Evolutionary conservation across 1,284 basidiomycete species (phyloP), one percentile per base, ranked within the genome.

Genomic region (Ustilago crameri): DNA sequence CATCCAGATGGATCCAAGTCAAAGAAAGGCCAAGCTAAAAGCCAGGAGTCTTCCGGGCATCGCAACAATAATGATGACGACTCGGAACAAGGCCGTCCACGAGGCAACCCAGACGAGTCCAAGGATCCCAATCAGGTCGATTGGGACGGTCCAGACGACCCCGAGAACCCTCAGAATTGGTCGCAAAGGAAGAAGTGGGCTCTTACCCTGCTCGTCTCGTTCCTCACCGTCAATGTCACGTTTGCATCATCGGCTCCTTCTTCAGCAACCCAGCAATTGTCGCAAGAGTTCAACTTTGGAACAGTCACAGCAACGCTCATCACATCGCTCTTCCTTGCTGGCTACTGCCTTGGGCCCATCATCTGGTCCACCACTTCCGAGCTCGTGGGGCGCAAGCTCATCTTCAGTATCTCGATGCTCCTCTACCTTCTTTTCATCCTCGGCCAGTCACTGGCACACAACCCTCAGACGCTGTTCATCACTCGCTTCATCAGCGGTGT

Each of bases 241-340:
- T 73, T 82, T 5, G 74, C 78, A 9, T 82, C 81, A 5, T 78
- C 77, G 7, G 82, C 76, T 9, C 82, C 76, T 47, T 81, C 78
- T 0, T 64, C 64, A 9, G 72, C 76, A 5, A 53, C 52, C 0
- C 48, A 50, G 17, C 58, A 66, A 24, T 17, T 72, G 3, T 49
- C 58, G 0, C 47, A 51, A 20, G 58, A 62, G 20, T 72, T 66
- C 42, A n/a, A 53, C 14, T 56, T 76, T 48, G 60, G 58, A 27
- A 65, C 58, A 4, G 79, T 82, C 67, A 63, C 75, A 0, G 69
- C 65, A 0, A 81, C 80, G 45, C 79, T 81, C 22, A 67, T 72
- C 23, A 76, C 77, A 17, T 71, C 75, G 35, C 51, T 82, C 37
- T 74, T 79, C 59, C 58, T 84, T 7, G 79, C 79, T 3, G 82